Evolutionary conservation across 306 rosid genomes (phyloP), one percentile per base, ranked within the genome.

Genomic region (Acacia melanoxylon): DNA sequence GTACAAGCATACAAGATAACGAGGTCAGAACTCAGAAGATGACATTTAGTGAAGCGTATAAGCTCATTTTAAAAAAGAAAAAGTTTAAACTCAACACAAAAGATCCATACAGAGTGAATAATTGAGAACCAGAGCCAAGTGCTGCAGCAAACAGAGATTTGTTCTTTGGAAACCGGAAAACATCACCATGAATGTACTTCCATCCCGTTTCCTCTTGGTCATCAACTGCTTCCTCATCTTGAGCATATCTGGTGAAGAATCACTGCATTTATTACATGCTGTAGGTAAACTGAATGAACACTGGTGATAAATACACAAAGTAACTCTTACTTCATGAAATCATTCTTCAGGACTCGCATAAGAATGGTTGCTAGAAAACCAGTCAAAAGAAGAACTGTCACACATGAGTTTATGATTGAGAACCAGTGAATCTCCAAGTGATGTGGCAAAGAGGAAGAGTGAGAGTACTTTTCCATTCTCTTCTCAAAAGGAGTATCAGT

Each of bases 171-270:
- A 93, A 95, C 79, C 98, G 91, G 84, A 95, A 95, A 85, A 95
- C 98, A 80, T 95, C 98, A 40, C 98, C 98, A 68, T 95, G 97
- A 77, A 95, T 95, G 83, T 95, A 95, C 84, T 95, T 95, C 98
- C 98, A 95, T 45, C 98, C 98, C 0, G 98, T 95, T 86, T 95
- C 97, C 88, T 95, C 98, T 83, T 95, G 98, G 82, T 95, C 98
- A 89, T 95, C 98, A 63, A 93, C 98, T 73, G 97, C 95, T 89
- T 93, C 98, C 86, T 95, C 98, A 79, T 95, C 98, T 90, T 95
- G 98, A 13, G 97, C 98, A 79, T 95, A 93, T 90, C 98, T 93
- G 76, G 42, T 70, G 69, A 65, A 78, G 49, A 61, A 78, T 45
- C 45, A 52, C 48, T 62, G 29, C 37, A 70, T 65, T 84, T 24